Conservation (phyloP, 2,329 filamentous ascomycete species). For the Calonectria leucothoes region DNA sequence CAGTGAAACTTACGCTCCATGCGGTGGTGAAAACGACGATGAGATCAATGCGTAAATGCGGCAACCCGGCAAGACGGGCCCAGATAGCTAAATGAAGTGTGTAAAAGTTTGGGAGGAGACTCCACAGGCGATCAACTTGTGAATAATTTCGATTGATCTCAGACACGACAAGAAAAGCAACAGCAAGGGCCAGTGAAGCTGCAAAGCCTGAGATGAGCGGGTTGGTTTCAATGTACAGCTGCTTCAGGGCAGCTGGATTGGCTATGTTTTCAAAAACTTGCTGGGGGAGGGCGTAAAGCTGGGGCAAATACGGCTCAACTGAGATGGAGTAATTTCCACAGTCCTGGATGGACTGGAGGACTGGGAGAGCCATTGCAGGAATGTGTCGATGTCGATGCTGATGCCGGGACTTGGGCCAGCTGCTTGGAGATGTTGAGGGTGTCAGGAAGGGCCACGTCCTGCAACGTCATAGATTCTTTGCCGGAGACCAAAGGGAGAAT, state of each 20-base stretch:
- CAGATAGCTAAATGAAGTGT: slow-evolving; percentile 87
- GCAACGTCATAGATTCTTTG: slow-evolving; percentile 17
- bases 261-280: slow-evolving; percentile 70
- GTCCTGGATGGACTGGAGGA: slow-evolving; percentile 76
- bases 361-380: slow-evolving; percentile 74
- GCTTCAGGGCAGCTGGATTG: slow-evolving; percentile 70
- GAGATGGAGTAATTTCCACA: slow-evolving; percentile 81
- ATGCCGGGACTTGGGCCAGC: neutral
- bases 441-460: neutral
- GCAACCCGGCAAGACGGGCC: slow-evolving; percentile 79
- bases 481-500: neutral
- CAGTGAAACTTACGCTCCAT: slow-evolving; percentile 77
- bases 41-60: slow-evolving; percentile 77
- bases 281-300: slow-evolving; percentile 77
- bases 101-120: slow-evolving; percentile 87
- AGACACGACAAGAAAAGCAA: slow-evolving; percentile 78
- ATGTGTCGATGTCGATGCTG: slow-evolving; percentile 29
- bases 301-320: slow-evolving; percentile 78
- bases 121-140: slow-evolving; percentile 96
- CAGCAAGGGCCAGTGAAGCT: slow-evolving; percentile 76
- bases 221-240: slow-evolving; percentile 86
- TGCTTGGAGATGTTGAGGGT: neutral
- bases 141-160: slow-evolving; percentile 95
- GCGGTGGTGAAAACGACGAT: slow-evolving; percentile 76
- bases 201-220: slow-evolving; percentile 82